A percentile compares a stretch with the other conserved stretches of the same genome.
Evolutionary conservation across 176 grass and related monocot genomes (phyloP).

Genomic region (Bothriochloa decipiens): DNA sequence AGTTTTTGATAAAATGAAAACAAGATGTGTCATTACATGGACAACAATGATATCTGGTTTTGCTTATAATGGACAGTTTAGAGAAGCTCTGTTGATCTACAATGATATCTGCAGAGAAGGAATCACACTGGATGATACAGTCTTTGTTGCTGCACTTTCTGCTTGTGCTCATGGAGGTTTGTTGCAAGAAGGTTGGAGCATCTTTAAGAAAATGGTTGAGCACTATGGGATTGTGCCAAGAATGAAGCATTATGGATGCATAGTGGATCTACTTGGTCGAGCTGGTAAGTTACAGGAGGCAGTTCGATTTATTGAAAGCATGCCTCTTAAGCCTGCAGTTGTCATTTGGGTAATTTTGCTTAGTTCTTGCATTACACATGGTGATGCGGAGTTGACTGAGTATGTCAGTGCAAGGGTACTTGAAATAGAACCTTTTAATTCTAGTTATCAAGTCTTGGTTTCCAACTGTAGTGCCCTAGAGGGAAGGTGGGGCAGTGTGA

Average conservation of each 20-base stretch:
- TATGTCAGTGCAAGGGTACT: slow-evolving; percentile 52
- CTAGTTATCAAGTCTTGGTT: slow-evolving; percentile 57
- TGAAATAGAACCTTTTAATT: slow-evolving; percentile 50
- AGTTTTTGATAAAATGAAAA: slow-evolving; percentile 44
- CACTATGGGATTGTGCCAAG: slow-evolving; percentile 46
- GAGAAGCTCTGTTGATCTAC: slow-evolving; percentile 44
- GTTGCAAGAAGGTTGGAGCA: slow-evolving; percentile 50
- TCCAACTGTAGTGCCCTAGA: slow-evolving; percentile 53
- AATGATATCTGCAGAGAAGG: slow-evolving; percentile 46
- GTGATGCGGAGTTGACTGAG: slow-evolving; percentile 42
- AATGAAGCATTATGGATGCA: slow-evolving; percentile 52
- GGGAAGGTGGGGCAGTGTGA: slow-evolving; percentile 52
- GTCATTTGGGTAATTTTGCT: slow-evolving; percentile 61
- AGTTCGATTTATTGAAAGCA: slow-evolving; percentile 51
- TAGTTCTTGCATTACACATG: slow-evolving; percentile 53
- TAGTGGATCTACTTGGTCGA: slow-evolving; percentile 52
- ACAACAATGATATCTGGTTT: slow-evolving; percentile 64
- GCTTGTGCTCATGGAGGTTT: slow-evolving; percentile 63
- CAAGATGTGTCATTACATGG: slow-evolving; percentile 58
- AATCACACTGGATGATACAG: slow-evolving; percentile 46
- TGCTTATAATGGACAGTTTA: slow-evolving; percentile 53
- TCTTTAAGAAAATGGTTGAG: slow-evolving; percentile 55
- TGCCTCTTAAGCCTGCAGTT: slow-evolving; percentile 45
- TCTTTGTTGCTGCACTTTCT: slow-evolving; percentile 47
- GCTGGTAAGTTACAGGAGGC: slow-evolving; percentile 59